These are phyloP conservation scores for Pelargonium australe DNA, from an alignment of 441 rosid species.

Conservation along the genomic window DNA sequence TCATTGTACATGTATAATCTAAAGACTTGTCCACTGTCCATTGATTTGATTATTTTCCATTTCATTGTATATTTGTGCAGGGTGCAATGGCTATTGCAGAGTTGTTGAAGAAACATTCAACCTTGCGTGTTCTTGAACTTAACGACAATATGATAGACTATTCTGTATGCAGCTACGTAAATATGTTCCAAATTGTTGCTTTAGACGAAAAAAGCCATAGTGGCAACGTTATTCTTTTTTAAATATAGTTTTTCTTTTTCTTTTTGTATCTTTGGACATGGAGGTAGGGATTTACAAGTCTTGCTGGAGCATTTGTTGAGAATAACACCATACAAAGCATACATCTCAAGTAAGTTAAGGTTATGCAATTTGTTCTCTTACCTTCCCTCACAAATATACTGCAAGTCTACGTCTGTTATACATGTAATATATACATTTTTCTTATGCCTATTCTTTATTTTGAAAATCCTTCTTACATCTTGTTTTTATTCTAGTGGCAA, in stretches of 20 bases:
- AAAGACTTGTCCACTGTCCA: constrained; percentile 6
- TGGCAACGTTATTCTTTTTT: constrained; percentile 17
- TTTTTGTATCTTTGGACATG: constrained; percentile 33
- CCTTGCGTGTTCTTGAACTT: constrained; percentile 69
- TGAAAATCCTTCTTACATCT: constrained; percentile 25
- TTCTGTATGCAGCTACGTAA: constrained; percentile 51
- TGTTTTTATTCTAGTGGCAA: constrained; percentile 59
- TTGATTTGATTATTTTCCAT: constrained; percentile 11
- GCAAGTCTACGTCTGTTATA: too few relatives aligned
- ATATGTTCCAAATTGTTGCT: constrained; percentile 14
- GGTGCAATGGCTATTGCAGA: constrained; percentile 87
- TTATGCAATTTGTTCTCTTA: constrained; percentile 6
- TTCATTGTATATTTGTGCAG: constrained; percentile 33
- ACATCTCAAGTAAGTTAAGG: constrained; percentile 72
- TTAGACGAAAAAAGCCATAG: constrained; percentile 14
- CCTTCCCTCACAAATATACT: neutral
- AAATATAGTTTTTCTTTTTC: constrained; percentile 11
- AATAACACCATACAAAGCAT: constrained; percentile 59
- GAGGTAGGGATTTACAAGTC: constrained; percentile 90
- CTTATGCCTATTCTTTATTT: constrained; percentile 17
- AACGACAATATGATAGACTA: constrained; percentile 90
- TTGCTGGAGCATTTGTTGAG: constrained; percentile 75
- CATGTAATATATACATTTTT: constrained; percentile 2
- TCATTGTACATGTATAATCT: constrained; percentile 7
- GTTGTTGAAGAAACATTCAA: constrained; percentile 69